Evolutionary conservation across 108 stramenopile species (phyloP), one percentile per base, ranked within the genome.

Genomic region (Fistulifera pelliculosa): DNA sequence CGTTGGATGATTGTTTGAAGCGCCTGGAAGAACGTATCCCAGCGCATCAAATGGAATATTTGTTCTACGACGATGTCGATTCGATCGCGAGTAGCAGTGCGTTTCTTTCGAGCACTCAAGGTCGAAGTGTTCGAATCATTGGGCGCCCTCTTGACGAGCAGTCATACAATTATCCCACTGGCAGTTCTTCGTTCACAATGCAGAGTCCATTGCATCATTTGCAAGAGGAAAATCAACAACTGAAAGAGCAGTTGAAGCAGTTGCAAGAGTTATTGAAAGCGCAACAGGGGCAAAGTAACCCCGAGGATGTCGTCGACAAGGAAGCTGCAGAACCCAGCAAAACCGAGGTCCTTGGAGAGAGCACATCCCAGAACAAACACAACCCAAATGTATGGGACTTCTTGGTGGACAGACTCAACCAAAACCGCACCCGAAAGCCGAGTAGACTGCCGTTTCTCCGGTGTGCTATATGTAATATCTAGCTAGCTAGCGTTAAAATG

Each of bases 1-100:
- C 80, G 8, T 60, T 94, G 40, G 79, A 87, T 47, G 62, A 73
- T 14, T 85, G 81, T 54, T 62, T 90, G 40, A 60, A 54, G n/a
- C 69, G 73, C 27, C 64, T 94, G 13, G 79, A 79, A 38, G 61
- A 77, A 31, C 78, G 83, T 22, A 27, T 64, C 3, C 63, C 68
- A 14, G 10, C 19, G 1, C 44, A 68, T 61, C 56, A 71, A 31
- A 35, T 35, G 31, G 31, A 35, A 35, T 35, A 35, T 8, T 62
- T 58, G 3, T 60, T 58, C 40, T 47, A 66, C 28, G 85, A 82
- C 54, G 81, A 81, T 41, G 39, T 74, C 27, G 82, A 81, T 19
- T 84, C 84, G 15, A 77, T 85, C 41, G 76, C 81, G 16, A 44
- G 42, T 43, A 39, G 53, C n/a, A 39, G 19, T 21, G 44, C 44